Evolutionary conservation across 192 early-diverging fungal genomes (phyloP).

Genomic region (Paraglomus occultum): DNA sequence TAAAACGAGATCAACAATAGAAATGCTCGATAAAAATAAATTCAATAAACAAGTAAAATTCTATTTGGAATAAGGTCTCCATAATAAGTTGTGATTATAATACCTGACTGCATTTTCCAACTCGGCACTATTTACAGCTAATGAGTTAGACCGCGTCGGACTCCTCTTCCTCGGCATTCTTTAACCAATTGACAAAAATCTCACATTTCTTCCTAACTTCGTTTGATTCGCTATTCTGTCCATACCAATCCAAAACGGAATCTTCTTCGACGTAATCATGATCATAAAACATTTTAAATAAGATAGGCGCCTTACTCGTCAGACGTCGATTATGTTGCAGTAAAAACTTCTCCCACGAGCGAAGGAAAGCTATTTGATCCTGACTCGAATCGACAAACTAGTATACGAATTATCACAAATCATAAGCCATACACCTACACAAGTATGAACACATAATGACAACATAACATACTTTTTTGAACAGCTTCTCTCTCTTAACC

Average conservation of each 20-base stretch:
- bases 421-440: not conserved
- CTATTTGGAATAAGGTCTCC: no score
- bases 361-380: constrained; percentile 58
- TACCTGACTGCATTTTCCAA: no score
- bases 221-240: constrained; percentile 42
- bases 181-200: constrained; percentile 78
- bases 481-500: constrained; percentile 41
- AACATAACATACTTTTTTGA: constrained; percentile 37
- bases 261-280: constrained; percentile 81
- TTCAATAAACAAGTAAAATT: no score
- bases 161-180: constrained; percentile 77
- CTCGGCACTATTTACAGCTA: no score
- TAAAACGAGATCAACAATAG: no score
- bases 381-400: constrained; percentile 57
- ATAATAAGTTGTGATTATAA: no score
- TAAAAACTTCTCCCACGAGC: constrained; percentile 60
- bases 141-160: not conserved
- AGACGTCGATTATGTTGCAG: constrained; percentile 44
- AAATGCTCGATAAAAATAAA: no score
- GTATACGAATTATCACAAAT: not conserved
- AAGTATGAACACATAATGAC: not conserved
- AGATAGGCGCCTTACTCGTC: constrained; percentile 54
- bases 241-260: constrained; percentile 67
- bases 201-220: constrained; percentile 61
- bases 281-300: constrained; percentile 72